Base-by-base conservation (phyloP, 768 basidiomycete species). In the Leccinum subgranulosum region DNA sequence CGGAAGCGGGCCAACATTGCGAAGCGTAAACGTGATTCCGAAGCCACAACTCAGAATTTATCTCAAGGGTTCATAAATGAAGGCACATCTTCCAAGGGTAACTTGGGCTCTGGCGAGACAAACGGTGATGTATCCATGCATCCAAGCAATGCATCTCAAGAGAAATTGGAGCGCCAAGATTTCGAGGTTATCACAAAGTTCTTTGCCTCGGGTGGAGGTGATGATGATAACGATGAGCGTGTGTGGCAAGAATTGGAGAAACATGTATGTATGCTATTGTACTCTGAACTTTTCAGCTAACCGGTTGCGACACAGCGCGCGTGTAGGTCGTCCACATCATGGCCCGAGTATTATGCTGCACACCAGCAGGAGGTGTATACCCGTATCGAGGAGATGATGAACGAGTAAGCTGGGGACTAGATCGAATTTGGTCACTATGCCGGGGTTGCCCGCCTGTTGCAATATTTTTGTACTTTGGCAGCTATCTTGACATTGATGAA, bases 141-240 rank as follows among this genome's bases (percentile, higher is more conserved):
- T 36, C 17, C 45, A 11, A 45, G 21, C 17, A 51, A 53, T 3
- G 34, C 49, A 45, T 46, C 56, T 33, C 57, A 58, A 59, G 57
- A 60, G 51, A 52, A 59, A 6, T 21, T 58, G 51, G 64, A 69
- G 51, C 64, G 36, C 57, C 69, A 76, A 50, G 84, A 86, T 66
- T 71, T 87, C n/a, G 73, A 81, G 17, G 65, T 72, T 3, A 75
- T 89, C 36, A 77, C 80, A 7, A 67, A 69, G 10, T 88, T 86
- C 62, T 84, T 88, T 62, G 81, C 80, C 11, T 76, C 72, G 4
- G 77, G 78, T 11, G 81, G 79, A 41, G 79, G 79, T 11, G 77
- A 81, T 4, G 77, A 79, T 1, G 74, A 77, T 8, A 68, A 72
- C 4, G 79, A 79, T n/a, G 73, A 74, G 23, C 73, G 77, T n/a